phyloP scores from a whole-genome alignment of 2,329 filamentous ascomycete species.

The Aspergillus nomiae region DNA sequence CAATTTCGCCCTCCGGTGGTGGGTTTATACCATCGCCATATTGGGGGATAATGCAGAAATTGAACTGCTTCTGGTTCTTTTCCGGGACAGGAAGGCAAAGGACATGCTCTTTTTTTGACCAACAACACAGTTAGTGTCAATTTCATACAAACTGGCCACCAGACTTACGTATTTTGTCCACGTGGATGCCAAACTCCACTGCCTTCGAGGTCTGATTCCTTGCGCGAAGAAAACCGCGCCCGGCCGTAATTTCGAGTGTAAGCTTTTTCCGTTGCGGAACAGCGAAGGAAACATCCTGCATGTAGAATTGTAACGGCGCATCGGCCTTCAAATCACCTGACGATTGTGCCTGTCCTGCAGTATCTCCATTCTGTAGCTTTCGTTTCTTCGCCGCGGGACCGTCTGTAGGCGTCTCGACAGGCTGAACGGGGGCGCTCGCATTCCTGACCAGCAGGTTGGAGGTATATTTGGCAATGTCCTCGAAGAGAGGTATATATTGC shows the following conservation, averaged over 20 bases:
- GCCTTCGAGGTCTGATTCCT: constrained; percentile 53
- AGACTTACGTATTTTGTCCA: constrained; percentile 52
- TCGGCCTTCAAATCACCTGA: constrained; percentile 36
- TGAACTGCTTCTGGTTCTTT: constrained; percentile 64
- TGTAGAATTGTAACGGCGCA: constrained; percentile 44
- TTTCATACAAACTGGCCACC: neutral
- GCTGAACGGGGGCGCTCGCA: constrained; percentile 28
- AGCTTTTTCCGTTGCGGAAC: constrained; percentile 67
- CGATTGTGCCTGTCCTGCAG: constrained; percentile 28
- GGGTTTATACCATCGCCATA: constrained; percentile 53
- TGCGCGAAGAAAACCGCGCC: constrained; percentile 47
- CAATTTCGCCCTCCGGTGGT: constrained; percentile 42
- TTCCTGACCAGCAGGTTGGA: constrained; percentile 39
- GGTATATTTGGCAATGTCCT: constrained; percentile 53
- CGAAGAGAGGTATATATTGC: constrained; percentile 46
- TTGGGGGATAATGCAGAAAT: constrained; percentile 62
- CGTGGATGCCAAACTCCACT: constrained; percentile 56
- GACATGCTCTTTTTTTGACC: constrained; percentile 50
- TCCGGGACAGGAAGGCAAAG: constrained; percentile 66
- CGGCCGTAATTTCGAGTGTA: constrained; percentile 57
- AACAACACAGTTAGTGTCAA: neutral
- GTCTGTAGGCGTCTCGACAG: constrained; percentile 29
- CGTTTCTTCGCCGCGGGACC: constrained; percentile 51
- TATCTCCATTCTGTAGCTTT: constrained; percentile 48
- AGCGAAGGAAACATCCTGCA: constrained; percentile 61